Evolutionary conservation across 805 yeast species (phyloP), one percentile per base, ranked within the genome.

Genomic region (Kazachstania bromeliacearum): DNA sequence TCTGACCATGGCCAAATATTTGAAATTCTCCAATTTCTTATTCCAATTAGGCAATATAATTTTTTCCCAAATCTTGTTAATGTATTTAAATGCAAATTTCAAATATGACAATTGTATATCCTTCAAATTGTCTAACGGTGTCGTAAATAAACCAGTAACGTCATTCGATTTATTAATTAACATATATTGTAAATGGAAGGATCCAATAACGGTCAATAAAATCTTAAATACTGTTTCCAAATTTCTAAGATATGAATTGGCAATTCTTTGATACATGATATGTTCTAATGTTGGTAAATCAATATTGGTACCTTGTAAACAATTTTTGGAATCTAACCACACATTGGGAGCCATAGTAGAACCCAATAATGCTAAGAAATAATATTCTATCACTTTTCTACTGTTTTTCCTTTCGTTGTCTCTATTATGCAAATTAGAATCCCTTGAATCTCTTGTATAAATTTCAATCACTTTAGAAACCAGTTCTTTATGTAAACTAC

Each of bases 1-100:
- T 46, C 88, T 63, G 0, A 74, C 32, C 59, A 52, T 34, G 63
- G 73, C 45, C 59, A 55, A 23, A 53, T 43, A 42, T 31, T 50
- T 40, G 14, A 23, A 39, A 2, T 44, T 40, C 10, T 52, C 46
- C 14, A 40, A 36, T 14, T 45, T 35, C 8, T 45, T 47, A 7
- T 42, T 30, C 57, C 59, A 59, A 7, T 50, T 45, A n/a, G 53
- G 45, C 14, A 39, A 48, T n/a, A 63, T 44, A 19, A 60, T 52
- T 7, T 53, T 41, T 10, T 53, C 46, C 20, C 62, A 41, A 7
- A 72, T 42, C 34, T 55, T 56, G 3, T 59, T 51, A 21, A 71
- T 48, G 39, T 52, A 70, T 30, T 66, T 52, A 44, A 72, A 66
- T 0, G 61, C 52, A 40, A 71, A 71, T 20, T 55, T 55, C 36